phyloP scores from a whole-genome alignment of 1,139 yeast species.

The Geotrichum carabidarum region DNA sequence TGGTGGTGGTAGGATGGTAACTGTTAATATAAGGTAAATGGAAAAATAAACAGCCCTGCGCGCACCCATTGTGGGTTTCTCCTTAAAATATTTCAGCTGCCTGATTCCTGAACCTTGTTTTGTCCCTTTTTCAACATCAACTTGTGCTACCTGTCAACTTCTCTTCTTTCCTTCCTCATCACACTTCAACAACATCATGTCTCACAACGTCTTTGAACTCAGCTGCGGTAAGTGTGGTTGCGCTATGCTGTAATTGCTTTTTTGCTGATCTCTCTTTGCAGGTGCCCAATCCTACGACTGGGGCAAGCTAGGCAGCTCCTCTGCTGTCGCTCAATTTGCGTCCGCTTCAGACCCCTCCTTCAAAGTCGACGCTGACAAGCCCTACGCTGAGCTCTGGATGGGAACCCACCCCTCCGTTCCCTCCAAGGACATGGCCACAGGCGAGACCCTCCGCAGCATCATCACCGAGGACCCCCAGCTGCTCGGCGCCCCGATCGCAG shows the following conservation, averaged over 20 bases:
- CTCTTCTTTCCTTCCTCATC: background rate
- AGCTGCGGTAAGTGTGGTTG: conserved; percentile 2
- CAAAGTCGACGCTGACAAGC: conserved; percentile 62
- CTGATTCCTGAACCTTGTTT: too few species aligned
- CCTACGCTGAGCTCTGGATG: conserved; percentile 74
- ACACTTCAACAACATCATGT: background rate
- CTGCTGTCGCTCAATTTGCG: conserved; percentile 88
- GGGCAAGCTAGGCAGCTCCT: conserved; percentile 67
- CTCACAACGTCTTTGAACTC: background rate
- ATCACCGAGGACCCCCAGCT: conserved; percentile 56
- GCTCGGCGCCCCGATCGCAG: conserved; percentile 52
- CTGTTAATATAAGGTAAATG: too few species aligned
- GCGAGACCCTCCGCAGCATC: conserved; percentile 54
- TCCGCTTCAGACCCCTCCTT: conserved; percentile 59
- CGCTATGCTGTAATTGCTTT: background rate
- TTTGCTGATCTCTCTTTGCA: background rate
- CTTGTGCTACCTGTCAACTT: too few species aligned
- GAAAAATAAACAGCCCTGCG: too few species aligned
- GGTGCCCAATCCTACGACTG: conserved; percentile 45
- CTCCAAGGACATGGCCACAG: conserved; percentile 53
- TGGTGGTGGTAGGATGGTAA: background rate
- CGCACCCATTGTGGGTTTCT: too few species aligned
- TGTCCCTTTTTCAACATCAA: too few species aligned
- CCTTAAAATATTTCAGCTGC: too few species aligned
- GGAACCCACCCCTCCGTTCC: conserved; percentile 96